Evolutionary conservation across 306 rosid species (phyloP).

Genomic region (Trifolium subterraneum): DNA sequence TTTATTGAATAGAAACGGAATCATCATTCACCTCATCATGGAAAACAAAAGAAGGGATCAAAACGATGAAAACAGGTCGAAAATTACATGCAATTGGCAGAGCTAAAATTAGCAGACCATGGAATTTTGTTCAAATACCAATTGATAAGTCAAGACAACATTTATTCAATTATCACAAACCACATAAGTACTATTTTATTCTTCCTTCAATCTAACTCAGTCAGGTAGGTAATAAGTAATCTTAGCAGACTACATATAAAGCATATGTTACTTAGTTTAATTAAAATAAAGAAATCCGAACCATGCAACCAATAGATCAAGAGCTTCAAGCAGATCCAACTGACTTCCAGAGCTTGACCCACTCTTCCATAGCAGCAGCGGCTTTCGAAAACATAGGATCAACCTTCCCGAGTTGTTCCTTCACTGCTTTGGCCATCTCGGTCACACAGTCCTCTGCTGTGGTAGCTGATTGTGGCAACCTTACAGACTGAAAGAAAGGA

Average conservation of each 20-base stretch:
- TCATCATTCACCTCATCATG: no score
- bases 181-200: constrained; percentile 40
- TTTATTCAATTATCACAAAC: constrained; percentile 35
- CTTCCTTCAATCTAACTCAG: constrained; percentile 35
- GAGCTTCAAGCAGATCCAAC: constrained; percentile 55
- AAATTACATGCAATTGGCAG: neutral
- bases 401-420: constrained; percentile 77
- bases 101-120: neutral
- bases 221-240: constrained; percentile 36
- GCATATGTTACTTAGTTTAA: constrained; percentile 32
- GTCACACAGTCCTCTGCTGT: constrained; percentile 78
- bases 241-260: constrained; percentile 32
- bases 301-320: constrained; percentile 19
- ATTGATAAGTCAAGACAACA: constrained; percentile 35
- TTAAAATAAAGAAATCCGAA: constrained; percentile 36
- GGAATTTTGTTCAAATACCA: constrained; percentile 10
- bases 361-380: constrained; percentile 83
- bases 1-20: no score
- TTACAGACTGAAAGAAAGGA: constrained; percentile 90
- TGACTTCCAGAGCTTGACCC: constrained; percentile 87
- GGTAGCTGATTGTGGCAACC: constrained; percentile 64
- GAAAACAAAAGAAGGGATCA: no score
- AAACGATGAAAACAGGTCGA: neutral
- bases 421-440: constrained; percentile 76
- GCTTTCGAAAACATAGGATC: constrained; percentile 77